phyloP scores from a whole-genome alignment of 257 asterid genomes.

The Solanum peruvianum region DNA sequence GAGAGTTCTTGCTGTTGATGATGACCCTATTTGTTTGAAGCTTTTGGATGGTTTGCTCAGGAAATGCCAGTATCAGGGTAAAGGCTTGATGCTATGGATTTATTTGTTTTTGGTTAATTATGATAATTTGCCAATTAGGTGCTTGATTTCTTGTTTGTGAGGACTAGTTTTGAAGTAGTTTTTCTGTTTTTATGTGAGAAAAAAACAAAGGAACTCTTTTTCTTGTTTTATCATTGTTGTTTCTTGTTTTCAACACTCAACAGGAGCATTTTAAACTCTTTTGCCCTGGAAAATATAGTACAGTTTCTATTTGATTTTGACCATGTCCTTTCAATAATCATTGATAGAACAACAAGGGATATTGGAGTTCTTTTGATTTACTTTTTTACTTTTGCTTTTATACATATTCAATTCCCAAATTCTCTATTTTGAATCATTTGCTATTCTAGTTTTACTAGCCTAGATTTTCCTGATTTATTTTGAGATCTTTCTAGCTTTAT shows the following conservation, averaged over 20 bases:
- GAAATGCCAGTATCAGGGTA: conserved; percentile 76
- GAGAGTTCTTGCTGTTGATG: conserved; percentile 94
- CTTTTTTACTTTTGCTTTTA: neutral
- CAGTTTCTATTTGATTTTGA: neutral
- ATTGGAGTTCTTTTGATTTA: neutral
- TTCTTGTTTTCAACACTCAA: neutral
- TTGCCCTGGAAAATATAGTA: neutral
- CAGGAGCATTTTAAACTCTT: neutral
- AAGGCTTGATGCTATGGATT: neutral
- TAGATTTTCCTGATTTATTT: neutral
- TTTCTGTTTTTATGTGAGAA: neutral
- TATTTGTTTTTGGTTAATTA: neutral
- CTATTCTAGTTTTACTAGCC: neutral
- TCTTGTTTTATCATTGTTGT: neutral
- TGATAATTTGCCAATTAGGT: neutral
- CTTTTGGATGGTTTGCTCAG: conserved; percentile 57
- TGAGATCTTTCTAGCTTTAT: neutral
- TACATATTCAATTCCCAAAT: neutral
- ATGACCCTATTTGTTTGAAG: conserved; percentile 63
- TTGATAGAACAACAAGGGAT: neutral
- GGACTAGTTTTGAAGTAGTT: neutral
- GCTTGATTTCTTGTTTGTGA: neutral
- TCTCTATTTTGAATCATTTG: neutral
- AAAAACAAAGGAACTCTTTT: neutral
- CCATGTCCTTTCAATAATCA: neutral